phyloP scores from a whole-genome alignment of 371 early-diverging fungal species.

The Gilbertella persicaria region DNA sequence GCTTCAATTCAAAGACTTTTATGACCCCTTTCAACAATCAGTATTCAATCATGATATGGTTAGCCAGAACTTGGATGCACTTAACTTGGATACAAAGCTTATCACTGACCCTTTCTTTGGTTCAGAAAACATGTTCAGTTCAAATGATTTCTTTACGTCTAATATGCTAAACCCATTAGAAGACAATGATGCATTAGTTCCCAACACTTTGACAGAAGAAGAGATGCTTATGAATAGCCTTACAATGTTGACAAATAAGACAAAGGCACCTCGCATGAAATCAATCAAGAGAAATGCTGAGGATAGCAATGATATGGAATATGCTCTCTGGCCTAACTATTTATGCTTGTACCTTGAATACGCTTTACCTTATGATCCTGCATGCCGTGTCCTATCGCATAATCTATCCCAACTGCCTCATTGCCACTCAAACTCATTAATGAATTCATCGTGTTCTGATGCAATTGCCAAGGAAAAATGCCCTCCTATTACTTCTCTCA shows the following conservation, averaged over 20 bases:
- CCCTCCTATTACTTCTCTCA: constrained; percentile 22
- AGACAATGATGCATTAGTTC: background rate
- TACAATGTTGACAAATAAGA: background rate
- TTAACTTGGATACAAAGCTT: background rate
- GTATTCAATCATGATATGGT: background rate
- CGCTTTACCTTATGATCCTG: constrained; percentile 37
- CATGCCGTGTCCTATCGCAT: constrained; percentile 31
- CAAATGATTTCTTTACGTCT: no score
- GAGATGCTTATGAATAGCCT: constrained; percentile 1
- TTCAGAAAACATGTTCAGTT: no score
- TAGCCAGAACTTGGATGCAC: background rate
- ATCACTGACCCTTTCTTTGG: constrained; percentile 16
- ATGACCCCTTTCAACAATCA: constrained; percentile 31
- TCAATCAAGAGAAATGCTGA: background rate
- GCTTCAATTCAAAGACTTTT: constrained; percentile 27
- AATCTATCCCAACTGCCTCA: constrained; percentile 45
- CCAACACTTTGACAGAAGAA: background rate
- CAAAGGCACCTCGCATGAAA: background rate
- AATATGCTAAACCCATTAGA: constrained; percentile 2
- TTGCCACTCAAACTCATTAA: constrained; percentile 35
- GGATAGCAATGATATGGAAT: background rate
- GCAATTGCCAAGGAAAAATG: constrained; percentile 35
- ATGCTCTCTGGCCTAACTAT: constrained; percentile 48
- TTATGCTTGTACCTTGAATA: constrained; percentile 51
- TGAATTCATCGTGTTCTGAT: constrained; percentile 10